Conservation (phyloP, 805 yeast genomes). For the Metschnikowia colocasiae region DNA sequence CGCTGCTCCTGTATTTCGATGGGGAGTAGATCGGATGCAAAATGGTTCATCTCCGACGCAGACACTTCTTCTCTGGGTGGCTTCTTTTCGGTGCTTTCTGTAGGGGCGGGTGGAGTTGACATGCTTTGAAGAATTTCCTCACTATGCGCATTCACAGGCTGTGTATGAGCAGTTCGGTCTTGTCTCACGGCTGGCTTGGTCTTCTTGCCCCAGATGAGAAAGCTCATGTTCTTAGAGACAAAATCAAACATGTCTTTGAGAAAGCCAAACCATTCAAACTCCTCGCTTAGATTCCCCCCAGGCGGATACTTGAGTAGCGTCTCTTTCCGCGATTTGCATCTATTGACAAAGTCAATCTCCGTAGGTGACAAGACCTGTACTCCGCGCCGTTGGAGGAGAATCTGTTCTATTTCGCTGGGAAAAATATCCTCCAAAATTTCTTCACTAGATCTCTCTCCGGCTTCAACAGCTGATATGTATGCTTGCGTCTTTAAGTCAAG, state of each 20-base stretch:
- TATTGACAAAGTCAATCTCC: constrained; percentile 71
- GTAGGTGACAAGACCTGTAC: constrained; percentile 56
- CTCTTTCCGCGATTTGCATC: constrained; percentile 70
- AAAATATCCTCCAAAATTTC: constrained; percentile 74
- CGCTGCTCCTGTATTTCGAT: constrained; percentile 44
- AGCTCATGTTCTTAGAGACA: constrained; percentile 68
- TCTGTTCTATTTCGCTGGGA: constrained; percentile 58
- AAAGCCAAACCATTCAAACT: constrained; percentile 84
- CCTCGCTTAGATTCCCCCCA: constrained; percentile 55
- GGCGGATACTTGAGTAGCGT: constrained; percentile 47
- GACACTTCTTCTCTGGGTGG: neutral
- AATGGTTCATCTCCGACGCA: constrained; percentile 23
- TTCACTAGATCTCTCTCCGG: constrained; percentile 54
- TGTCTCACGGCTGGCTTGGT: constrained; percentile 21
- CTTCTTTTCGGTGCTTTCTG: neutral
- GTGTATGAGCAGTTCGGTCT: constrained; percentile 1
- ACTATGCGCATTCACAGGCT: constrained; percentile 16
- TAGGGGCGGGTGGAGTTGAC: neutral
- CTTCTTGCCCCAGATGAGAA: constrained; percentile 65
- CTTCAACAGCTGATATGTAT: constrained; percentile 79
- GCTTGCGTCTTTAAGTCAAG: constrained; percentile 94
- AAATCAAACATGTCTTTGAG: constrained; percentile 76
- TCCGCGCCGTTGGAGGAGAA: constrained; percentile 38
- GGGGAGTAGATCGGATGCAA: constrained; percentile 35
- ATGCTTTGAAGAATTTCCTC: constrained; percentile 14